A percentile compares a stretch with the other conserved stretches of the same genome.
Evolutionary conservation across 345 rosid genomes (phyloP).

Genomic region (Ceriops decandra): DNA sequence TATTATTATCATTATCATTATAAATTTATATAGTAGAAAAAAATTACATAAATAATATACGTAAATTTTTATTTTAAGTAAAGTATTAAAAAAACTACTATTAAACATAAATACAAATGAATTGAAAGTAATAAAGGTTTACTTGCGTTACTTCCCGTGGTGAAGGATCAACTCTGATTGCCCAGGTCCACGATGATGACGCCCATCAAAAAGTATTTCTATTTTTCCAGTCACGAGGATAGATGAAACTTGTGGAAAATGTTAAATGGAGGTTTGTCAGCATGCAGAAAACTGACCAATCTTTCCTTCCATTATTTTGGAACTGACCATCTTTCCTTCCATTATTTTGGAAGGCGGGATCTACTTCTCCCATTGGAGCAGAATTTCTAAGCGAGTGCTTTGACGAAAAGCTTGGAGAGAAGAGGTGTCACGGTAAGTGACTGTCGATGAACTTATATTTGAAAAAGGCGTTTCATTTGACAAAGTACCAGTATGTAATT

Average conservation of each 20-base stretch:
- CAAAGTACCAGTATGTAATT: constrained; percentile 1
- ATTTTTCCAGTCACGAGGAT: neutral
- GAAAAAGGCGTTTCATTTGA: constrained; percentile 17
- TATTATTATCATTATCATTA: no score
- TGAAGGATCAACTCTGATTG: constrained; percentile 93
- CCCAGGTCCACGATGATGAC: constrained; percentile 94
- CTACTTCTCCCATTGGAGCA: constrained; percentile 82
- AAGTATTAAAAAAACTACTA: no score
- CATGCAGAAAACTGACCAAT: constrained; percentile 2
- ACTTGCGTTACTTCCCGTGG: constrained; percentile 49
- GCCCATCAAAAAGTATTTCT: constrained; percentile 85
- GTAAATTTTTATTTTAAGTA: no score
- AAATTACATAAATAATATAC: no score
- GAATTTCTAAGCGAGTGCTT: constrained; percentile 88
- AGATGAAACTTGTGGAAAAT: neutral
- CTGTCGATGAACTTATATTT: constrained; percentile 6
- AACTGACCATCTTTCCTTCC: constrained; percentile 17
- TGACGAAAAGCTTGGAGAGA: constrained; percentile 94
- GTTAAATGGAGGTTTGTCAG: neutral
- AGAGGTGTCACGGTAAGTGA: constrained; percentile 74
- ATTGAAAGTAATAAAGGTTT: neutral
- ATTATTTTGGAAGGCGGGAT: constrained; percentile 53
- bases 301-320: constrained; percentile 15
- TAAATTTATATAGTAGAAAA: no score
- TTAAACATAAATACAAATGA: no score